Conservation (phyloP, 768 basidiomycete species). For the Lanmaoa rubissima region DNA sequence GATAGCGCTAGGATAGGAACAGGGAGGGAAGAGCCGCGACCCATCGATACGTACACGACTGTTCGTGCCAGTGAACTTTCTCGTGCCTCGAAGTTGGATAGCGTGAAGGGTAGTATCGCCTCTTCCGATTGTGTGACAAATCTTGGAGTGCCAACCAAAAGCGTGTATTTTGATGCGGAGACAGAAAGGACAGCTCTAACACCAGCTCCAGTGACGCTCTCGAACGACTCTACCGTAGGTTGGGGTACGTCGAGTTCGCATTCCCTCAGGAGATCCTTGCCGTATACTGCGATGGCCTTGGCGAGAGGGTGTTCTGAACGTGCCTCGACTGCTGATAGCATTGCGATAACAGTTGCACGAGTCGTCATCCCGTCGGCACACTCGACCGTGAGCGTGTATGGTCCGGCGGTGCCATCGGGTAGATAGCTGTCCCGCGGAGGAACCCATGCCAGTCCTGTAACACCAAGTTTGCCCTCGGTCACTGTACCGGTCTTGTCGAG, state of each 20-base stretch:
- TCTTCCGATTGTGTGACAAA: constrained; percentile 62
- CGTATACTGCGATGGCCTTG: constrained; percentile 84
- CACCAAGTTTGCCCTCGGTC: constrained; percentile 89
- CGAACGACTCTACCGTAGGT: constrained; percentile 68
- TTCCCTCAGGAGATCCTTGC: constrained; percentile 57
- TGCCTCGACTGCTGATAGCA: constrained; percentile 85
- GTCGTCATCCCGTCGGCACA: constrained; percentile 64
- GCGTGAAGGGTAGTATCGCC: constrained; percentile 53
- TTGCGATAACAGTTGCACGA: constrained; percentile 63
- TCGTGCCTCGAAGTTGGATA: constrained; percentile 63
- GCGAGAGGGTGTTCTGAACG: constrained; percentile 96
- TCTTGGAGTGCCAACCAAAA: constrained; percentile 74
- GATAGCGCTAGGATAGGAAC: constrained; percentile 78
- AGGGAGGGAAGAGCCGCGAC: constrained; percentile 36
- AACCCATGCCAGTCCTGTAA: constrained; percentile 78
- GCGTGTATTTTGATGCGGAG: constrained; percentile 48
- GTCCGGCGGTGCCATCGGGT: constrained; percentile 10
- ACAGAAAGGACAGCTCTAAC: constrained; percentile 68
- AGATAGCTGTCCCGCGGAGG: constrained; percentile 32
- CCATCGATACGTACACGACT: constrained; percentile 81
- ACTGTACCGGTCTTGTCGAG: constrained; percentile 98
- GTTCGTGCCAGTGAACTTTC: constrained; percentile 78
- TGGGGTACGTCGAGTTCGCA: constrained; percentile 43
- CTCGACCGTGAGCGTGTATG: constrained; percentile 14
- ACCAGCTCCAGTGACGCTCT: constrained; percentile 87